Percentiles rank a stretch among this genome's conserved stretches.
Conservation (phyloP, 1,139 yeast genomes). For the Saccharomycopsis hybrid region DNA sequence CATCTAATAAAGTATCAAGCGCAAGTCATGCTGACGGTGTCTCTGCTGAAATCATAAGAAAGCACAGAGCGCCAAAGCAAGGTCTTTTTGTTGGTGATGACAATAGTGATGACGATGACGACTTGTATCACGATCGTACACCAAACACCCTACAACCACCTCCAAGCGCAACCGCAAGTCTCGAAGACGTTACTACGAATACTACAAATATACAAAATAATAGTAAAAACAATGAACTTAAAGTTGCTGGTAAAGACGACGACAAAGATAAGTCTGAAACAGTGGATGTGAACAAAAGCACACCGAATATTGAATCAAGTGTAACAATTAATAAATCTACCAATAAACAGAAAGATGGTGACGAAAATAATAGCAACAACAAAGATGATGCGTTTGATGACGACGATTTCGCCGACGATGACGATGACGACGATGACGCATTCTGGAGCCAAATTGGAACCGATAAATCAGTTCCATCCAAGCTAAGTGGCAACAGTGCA, state of each 20-base stretch:
- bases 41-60: neutral
- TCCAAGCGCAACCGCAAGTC: neutral
- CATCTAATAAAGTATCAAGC: neutral
- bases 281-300: neutral
- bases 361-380: neutral
- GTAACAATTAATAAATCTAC: neutral
- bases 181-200: no score
- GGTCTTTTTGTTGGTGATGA: neutral
- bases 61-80: neutral
- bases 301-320: neutral
- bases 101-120: neutral
- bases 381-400: conserved; percentile 1
- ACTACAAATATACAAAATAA: neutral
- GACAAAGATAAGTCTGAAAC: neutral
- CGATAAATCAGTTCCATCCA: neutral
- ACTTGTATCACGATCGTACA: neutral
- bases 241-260: neutral
- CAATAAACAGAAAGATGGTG: neutral
- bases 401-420: neutral
- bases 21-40: no score
- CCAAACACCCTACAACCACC: neutral
- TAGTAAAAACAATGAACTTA: neutral
- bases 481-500: neutral
- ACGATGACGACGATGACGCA: conserved; percentile 5
- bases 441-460: conserved; percentile 1